Evolutionary conservation across 75 land plant species (phyloP).

Genomic region (Isoetes taiwanensis): DNA sequence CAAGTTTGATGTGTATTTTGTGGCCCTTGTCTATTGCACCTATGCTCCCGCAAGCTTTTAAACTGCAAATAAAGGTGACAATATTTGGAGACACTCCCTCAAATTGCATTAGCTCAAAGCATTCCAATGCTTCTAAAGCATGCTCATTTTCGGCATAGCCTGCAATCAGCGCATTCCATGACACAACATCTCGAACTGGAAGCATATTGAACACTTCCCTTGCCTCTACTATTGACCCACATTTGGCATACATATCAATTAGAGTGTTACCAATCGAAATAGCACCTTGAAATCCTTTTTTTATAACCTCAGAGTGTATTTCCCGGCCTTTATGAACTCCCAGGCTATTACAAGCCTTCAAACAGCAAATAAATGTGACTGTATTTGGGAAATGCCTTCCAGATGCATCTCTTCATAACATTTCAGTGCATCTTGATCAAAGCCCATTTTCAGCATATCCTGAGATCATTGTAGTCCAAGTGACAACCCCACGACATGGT

Average conservation of each 20-base stretch:
- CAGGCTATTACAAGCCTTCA: slow-evolving; percentile 23
- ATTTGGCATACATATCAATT: slow-evolving; percentile 37
- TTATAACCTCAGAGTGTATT: slow-evolving; percentile 27
- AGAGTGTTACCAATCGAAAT: slow-evolving; percentile 21
- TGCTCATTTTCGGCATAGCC: slow-evolving; percentile 18
- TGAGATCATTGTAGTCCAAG: slow-evolving; percentile 8
- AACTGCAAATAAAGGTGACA: not conserved
- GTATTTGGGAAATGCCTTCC: slow-evolving; percentile 15
- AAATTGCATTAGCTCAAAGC: slow-evolving; percentile 2
- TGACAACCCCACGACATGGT: not conserved
- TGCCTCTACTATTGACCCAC: slow-evolving; percentile 20
- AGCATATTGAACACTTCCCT: slow-evolving; percentile 15
- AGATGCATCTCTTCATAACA: slow-evolving; percentile 9
- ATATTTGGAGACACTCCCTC: not conserved
- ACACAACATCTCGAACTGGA: slow-evolving; percentile 13
- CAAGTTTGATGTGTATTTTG: not conserved
- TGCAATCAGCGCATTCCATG: slow-evolving; percentile 33
- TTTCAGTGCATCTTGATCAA: not conserved
- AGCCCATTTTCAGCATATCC: not conserved
- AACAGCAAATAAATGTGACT: slow-evolving; percentile 22
- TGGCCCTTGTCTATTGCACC: not conserved
- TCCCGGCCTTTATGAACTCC: slow-evolving; percentile 28
- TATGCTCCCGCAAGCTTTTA: not conserved
- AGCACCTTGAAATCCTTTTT: slow-evolving; percentile 15
- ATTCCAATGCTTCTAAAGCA: not conserved